Evolutionary conservation across 345 rosid genomes (phyloP).

Genomic region (Acer saccharum): DNA sequence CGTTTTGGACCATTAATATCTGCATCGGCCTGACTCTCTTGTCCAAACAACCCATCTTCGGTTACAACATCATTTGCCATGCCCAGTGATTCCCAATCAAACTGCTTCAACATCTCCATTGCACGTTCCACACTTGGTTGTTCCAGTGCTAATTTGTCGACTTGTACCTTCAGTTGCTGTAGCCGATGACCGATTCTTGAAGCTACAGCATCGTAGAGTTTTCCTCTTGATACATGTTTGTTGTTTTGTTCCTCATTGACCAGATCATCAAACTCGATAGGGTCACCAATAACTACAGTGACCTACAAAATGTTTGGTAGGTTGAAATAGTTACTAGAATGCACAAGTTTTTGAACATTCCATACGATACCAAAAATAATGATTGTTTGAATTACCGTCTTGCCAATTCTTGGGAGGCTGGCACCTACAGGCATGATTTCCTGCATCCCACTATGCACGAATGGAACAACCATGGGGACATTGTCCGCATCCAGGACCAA

Average conservation of each 20-base stretch:
- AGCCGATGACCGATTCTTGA: conserved; percentile 71
- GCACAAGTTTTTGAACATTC: neutral
- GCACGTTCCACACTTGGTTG: conserved; percentile 45
- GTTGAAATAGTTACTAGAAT: neutral
- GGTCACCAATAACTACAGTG: conserved; percentile 85
- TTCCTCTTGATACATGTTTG: conserved; percentile 54
- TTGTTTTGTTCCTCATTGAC: conserved; percentile 43
- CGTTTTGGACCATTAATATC: neutral
- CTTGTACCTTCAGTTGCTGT: conserved; percentile 56
- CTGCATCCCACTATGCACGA: conserved; percentile 95
- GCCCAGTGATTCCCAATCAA: conserved; percentile 68
- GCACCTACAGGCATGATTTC: conserved; percentile 96
- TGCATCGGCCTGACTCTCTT: conserved; percentile 6
- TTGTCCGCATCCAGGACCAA: conserved; percentile 84
- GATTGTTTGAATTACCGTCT: conserved; percentile 52
- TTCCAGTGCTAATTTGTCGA: conserved; percentile 63
- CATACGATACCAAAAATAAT: neutral
- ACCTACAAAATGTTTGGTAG: conserved; percentile 46
- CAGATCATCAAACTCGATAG: conserved; percentile 76
- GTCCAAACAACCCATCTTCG: conserved; percentile 11
- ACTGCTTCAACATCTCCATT: conserved; percentile 40
- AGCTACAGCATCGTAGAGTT: conserved; percentile 82
- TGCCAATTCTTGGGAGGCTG: conserved; percentile 85
- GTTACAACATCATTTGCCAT: conserved; percentile 30
- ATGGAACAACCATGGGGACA: conserved; percentile 83